phyloP scores from a whole-genome alignment of 2,329 filamentous ascomycete genomes.

The Paraphaeosphaeria sporulosa region DNA sequence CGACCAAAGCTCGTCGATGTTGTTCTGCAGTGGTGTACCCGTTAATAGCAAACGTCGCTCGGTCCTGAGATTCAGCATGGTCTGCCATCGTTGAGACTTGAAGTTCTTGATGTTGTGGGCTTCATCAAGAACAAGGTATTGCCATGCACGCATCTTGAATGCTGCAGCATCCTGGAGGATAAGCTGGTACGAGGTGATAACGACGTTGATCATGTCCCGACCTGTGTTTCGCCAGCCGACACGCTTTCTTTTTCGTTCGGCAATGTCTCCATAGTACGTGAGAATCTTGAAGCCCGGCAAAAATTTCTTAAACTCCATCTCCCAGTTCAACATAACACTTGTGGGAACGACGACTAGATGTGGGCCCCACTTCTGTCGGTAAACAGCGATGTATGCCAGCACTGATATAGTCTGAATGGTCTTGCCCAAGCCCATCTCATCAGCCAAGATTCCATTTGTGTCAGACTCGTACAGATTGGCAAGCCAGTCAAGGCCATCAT shows the following conservation, averaged over 20 bases:
- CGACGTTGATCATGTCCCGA: conserved; percentile 81
- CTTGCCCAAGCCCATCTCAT: conserved; percentile 98
- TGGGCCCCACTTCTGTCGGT: conserved; percentile 92
- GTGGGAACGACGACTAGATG: conserved; percentile 96
- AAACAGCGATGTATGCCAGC: conserved; percentile 88
- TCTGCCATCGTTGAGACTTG: conserved; percentile 96
- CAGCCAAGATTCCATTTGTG: conserved; percentile 94
- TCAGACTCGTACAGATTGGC: conserved; percentile 89
- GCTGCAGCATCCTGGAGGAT: conserved; percentile 93
- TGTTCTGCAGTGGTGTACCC: conserved; percentile 95
- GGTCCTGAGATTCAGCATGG: conserved; percentile 91
- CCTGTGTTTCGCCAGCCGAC: conserved; percentile 93
- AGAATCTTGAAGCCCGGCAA: conserved; percentile 97
- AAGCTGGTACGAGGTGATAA: conserved; percentile 97
- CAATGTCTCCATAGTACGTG: conserved; percentile 93
- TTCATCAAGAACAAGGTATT: conserved; percentile 98
- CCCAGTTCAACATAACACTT: conserved; percentile 99
- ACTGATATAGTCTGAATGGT: conserved; percentile 98
- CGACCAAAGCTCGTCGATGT: conserved; percentile 95
- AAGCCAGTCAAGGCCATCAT: conserved; percentile 96
- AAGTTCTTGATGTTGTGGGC: conserved; percentile 99
- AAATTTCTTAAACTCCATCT: conserved; percentile 99
- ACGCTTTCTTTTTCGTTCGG: conserved; percentile 90
- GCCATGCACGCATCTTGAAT: conserved; percentile 91
- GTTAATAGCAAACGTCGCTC: conserved; percentile 86